Base-by-base conservation (phyloP, 2,329 filamentous ascomycete species). In the Penicillium sumatraense region DNA sequence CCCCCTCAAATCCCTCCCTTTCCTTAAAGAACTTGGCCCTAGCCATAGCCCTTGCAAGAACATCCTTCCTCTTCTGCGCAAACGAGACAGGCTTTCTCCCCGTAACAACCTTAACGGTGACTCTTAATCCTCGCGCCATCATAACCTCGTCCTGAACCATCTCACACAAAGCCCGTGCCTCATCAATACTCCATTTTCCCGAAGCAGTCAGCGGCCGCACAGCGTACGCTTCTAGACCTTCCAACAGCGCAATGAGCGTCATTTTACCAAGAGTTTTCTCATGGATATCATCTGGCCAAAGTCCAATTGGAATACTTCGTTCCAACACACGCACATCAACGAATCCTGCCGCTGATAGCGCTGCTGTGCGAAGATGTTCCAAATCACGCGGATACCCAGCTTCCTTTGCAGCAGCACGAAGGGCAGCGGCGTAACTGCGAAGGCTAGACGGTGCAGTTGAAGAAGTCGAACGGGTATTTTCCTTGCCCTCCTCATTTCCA, bases 341-440 rank as follows among this genome's bases (percentile, higher is more conserved):
- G 57, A 82, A 80, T 1, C 80, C 79, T 0, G 75, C 77, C 24
- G 72, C 71, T 36, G 69, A 67, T 4, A 82, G 69, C 13, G 72
- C 68, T 0, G 68, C 59, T 3, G 70, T 69, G 10, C 71, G 67
- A 57, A 82, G 71, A 65, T 81, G 80, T 51, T 68, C 71, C 2
- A 76, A 67, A 11, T 74, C 74, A 4, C 79, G 69, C 1, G 75
- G 75, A 9, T 71, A 72, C 0, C 77, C 76, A 0, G 72, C 64
- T 20, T 69, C 70, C 44, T 74, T 74, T 7, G 74, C 73, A 1
- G 79, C 78, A 11, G 68, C 69, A 24, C 63, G 68, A 49, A 76
- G 64, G 10, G 72, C 73, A 2, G 67, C 62, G 21, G 68, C 60
- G 51, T 67, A 75, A 48, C 69, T 73, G 49, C 56, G 62, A 8